phyloP scores from a whole-genome alignment of 371 early-diverging fungal species.

The Mortierella polycephala region DNA sequence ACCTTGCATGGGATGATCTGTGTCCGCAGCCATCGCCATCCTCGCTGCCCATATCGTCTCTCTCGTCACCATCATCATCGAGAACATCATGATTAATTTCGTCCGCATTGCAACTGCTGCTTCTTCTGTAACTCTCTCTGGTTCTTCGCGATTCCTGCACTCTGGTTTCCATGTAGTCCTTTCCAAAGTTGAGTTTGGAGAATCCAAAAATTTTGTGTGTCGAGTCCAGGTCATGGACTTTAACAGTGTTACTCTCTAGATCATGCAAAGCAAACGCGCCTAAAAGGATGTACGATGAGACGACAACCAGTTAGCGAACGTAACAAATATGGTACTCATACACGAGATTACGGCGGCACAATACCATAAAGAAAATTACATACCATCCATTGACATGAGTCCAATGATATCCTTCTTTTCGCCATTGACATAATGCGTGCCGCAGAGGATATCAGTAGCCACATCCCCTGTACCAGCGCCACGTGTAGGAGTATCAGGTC shows the following conservation, averaged over 20 bases:
- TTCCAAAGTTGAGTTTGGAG: slow-evolving; percentile 63
- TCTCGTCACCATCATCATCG: slow-evolving; percentile 22
- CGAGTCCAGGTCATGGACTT: slow-evolving; percentile 63
- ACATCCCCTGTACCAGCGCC: slow-evolving; percentile 56
- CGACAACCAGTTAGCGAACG: too few species aligned
- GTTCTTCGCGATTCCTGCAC: slow-evolving; percentile 1
- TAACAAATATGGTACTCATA: neutral
- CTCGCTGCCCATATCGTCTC: slow-evolving; percentile 13
- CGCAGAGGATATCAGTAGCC: slow-evolving; percentile 70
- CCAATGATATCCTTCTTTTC: slow-evolving; percentile 62
- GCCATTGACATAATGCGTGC: slow-evolving; percentile 50
- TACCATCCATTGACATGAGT: slow-evolving; percentile 74
- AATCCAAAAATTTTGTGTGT: slow-evolving; percentile 72
- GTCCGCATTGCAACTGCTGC: slow-evolving; percentile 6
- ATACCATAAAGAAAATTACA: neutral
- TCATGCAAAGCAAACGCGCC: slow-evolving; percentile 68
- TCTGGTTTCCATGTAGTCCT: slow-evolving; percentile 8
- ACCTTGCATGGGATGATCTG: slow-evolving; percentile 3
- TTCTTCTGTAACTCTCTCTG: slow-evolving; percentile 9
- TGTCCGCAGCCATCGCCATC: slow-evolving; percentile 3
- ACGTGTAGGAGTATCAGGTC: slow-evolving; percentile 42
- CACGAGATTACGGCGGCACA: neutral
- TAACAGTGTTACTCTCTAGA: slow-evolving; percentile 58
- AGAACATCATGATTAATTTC: slow-evolving; percentile 35
- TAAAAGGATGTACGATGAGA: slow-evolving; percentile 7